phyloP scores from a whole-genome alignment of 2,329 filamentous ascomycete species.

The Phialophora chinensis region DNA sequence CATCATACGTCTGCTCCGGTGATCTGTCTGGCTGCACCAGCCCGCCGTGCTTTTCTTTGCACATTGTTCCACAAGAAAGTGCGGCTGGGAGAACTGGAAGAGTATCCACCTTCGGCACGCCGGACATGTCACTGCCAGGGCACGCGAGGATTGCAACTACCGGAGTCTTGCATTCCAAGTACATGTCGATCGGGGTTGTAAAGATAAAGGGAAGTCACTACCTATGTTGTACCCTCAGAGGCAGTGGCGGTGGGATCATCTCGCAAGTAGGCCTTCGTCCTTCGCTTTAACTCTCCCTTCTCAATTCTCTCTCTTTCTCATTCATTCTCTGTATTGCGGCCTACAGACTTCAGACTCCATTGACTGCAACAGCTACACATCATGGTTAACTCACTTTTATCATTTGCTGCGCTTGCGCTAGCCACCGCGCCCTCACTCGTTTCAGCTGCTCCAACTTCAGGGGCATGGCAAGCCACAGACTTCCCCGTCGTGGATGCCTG shows the following conservation, averaged over 20 bases:
- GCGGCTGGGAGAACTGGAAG: neutral
- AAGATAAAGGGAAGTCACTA: constrained; percentile 4
- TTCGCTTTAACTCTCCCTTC: neutral
- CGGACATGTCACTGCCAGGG: constrained; percentile 14
- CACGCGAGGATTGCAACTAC: neutral
- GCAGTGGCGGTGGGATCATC: neutral
- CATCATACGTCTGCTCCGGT: neutral
- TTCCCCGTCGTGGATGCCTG: constrained; percentile 31
- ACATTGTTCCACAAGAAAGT: neutral
- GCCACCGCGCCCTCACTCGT: constrained; percentile 24
- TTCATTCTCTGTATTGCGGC: neutral
- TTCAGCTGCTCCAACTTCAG: constrained; percentile 22
- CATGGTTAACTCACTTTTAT: constrained; percentile 33
- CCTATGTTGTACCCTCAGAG: neutral
- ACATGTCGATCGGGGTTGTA: constrained; percentile 1
- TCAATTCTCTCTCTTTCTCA: neutral
- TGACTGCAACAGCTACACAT: constrained; percentile 13
- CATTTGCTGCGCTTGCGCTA: constrained; percentile 29
- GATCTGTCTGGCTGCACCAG: neutral
- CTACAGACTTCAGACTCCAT: neutral
- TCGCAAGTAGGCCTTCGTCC: neutral
- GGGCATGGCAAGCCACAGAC: constrained; percentile 21
- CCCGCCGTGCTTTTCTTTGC: neutral
- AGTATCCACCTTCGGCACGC: constrained; percentile 9
- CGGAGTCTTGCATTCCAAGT: neutral